Conservation (phyloP, 2,329 filamentous ascomycete species). For the Tolypocladium guangdongense region DNA sequence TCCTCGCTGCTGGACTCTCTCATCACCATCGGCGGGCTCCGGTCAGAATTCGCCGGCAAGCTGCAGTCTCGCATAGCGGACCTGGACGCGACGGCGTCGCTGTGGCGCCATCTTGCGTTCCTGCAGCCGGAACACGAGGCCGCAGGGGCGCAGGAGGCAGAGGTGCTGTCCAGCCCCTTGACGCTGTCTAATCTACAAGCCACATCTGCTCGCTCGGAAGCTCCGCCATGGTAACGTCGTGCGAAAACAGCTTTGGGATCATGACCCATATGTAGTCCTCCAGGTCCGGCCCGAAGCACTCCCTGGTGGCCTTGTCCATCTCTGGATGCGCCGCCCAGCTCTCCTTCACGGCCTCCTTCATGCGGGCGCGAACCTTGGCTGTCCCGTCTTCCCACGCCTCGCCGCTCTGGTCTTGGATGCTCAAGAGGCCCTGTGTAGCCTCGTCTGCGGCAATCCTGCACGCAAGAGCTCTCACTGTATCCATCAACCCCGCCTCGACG, state of each 20-base stretch:
- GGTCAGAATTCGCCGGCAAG: too few relatives aligned
- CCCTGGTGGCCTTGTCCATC: constrained; percentile 3
- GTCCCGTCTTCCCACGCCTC: constrained; percentile 4
- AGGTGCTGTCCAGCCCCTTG: neutral
- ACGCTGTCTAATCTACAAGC: constrained; percentile 4
- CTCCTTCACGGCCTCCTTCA: constrained; percentile 5
- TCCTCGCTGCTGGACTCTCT: too few relatives aligned
- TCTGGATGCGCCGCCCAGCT: constrained; percentile 4
- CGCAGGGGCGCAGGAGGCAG: too few relatives aligned
- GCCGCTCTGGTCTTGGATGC: neutral
- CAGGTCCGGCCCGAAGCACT: constrained; percentile 6
- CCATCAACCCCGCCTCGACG: constrained; percentile 5
- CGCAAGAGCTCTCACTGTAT: constrained; percentile 1
- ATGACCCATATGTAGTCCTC: constrained; percentile 9
- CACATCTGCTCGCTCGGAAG: constrained; percentile 5
- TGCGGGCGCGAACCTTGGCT: constrained; percentile 1
- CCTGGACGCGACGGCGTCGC: too few relatives aligned
- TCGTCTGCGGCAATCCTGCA: neutral
- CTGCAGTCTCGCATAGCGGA: too few relatives aligned
- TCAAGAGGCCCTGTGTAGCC: neutral
- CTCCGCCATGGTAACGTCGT: constrained; percentile 2
- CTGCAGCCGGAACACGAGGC: too few relatives aligned
- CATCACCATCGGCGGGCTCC: too few relatives aligned
- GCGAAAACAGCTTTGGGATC: constrained; percentile 8
- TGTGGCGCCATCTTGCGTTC: too few relatives aligned